Conservation (phyloP, 1,284 basidiomycete species). For the Moesziomyces antarcticus region DNA sequence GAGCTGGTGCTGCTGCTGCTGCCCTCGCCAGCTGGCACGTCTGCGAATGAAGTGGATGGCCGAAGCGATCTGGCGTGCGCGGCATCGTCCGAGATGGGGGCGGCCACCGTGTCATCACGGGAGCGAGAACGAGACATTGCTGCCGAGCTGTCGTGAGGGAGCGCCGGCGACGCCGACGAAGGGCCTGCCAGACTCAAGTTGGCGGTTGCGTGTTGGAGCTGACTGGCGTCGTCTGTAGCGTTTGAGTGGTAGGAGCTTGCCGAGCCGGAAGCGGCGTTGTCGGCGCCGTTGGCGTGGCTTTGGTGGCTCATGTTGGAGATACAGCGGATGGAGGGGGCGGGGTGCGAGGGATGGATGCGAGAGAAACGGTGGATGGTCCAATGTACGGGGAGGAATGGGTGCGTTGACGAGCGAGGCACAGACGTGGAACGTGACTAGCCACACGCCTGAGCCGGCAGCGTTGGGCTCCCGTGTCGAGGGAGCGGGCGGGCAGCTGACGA, state of each 20-base stretch:
- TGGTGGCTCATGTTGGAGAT: background rate
- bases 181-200: slow-evolving; percentile 9
- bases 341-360: no score
- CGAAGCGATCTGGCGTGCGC: slow-evolving; percentile 14
- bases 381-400: no score
- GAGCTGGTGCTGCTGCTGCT: slow-evolving; percentile 10
- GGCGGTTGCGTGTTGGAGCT: slow-evolving; percentile 23
- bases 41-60: slow-evolving; percentile 36
- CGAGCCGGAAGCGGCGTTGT: slow-evolving; percentile 5
- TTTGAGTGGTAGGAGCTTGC: slow-evolving; percentile 33
- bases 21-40: slow-evolving; percentile 9
- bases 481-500: no score
- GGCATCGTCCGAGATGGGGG: background rate
- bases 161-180: background rate
- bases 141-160: slow-evolving; percentile 14
- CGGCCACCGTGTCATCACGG: slow-evolving; percentile 2
- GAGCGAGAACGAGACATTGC: slow-evolving; percentile 24
- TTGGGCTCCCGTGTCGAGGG: no score
- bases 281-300: background rate
- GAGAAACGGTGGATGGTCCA: no score
- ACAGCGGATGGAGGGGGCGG: no score
- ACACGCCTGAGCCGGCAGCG: no score
- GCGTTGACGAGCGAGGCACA: slow-evolving; percentile 1
- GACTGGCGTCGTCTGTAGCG: slow-evolving; percentile 7
- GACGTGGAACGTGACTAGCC: no score